These are phyloP conservation scores for Fraxinus nigra DNA, from an alignment of 305 asterid genomes.

Conservation along the genomic window DNA sequence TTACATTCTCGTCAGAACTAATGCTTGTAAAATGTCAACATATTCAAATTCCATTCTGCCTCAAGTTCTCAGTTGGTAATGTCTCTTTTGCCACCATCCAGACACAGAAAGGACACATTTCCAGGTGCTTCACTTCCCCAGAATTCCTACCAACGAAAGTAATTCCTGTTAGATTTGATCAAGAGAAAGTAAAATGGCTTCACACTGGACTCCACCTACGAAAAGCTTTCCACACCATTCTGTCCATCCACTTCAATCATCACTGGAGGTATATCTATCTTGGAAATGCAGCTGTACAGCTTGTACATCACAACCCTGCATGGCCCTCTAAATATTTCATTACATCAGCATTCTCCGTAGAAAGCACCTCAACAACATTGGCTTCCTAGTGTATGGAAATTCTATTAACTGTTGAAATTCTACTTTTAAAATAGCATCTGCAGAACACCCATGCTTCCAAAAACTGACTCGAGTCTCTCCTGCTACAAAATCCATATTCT, in stretches of 20 bases:
- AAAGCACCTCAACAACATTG: background rate
- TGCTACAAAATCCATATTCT: background rate
- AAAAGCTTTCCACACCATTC: background rate
- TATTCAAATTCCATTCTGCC: background rate
- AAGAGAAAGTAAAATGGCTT: background rate
- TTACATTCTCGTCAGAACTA: background rate
- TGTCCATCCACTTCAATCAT: background rate
- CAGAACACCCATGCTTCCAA: background rate
- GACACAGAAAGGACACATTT: background rate
- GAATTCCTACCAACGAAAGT: background rate
- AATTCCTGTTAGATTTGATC: background rate
- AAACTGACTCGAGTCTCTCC: background rate
- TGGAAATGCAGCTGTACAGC: background rate
- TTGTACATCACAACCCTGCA: background rate
- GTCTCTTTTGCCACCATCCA: background rate
- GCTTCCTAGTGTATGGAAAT: background rate
- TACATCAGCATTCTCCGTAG: background rate
- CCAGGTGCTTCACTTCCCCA: background rate
- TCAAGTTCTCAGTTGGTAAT: background rate
- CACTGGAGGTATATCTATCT: background rate
- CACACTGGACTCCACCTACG: background rate
- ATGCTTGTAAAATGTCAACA: background rate
- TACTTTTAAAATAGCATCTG: background rate
- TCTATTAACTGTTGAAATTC: background rate
- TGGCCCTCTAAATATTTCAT: background rate